These are phyloP conservation scores for Paramecium sexaurelia DNA, from an alignment of 73 alveolate species.

Conservation along the genomic window DNA sequence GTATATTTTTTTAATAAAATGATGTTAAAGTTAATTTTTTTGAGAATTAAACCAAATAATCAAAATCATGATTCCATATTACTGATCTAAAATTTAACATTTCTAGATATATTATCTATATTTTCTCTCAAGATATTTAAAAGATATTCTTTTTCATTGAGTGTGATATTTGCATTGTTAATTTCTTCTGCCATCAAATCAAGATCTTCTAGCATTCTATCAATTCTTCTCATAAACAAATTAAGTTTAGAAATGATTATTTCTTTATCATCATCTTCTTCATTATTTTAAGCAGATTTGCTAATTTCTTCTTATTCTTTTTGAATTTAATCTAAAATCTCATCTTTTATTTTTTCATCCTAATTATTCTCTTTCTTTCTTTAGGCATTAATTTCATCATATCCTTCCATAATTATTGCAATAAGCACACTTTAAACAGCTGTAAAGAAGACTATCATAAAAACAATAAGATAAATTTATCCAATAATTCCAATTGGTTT, in stretches of 20 bases:
- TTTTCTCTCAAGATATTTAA: slow-evolving; percentile 51
- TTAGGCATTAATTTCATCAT: slow-evolving; percentile 48
- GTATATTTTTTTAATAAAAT: too few species aligned
- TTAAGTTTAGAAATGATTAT: slow-evolving; percentile 27
- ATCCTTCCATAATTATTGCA: slow-evolving; percentile 68
- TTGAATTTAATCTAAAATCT: background rate
- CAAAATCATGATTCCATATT: slow-evolving; percentile 63
- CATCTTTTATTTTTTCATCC: background rate
- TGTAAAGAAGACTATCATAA: slow-evolving; percentile 65
- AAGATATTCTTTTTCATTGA: slow-evolving; percentile 49
- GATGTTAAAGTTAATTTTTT: too few species aligned
- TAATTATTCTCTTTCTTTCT: slow-evolving; percentile 1
- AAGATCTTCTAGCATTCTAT: slow-evolving; percentile 34
- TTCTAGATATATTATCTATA: slow-evolving; percentile 61
- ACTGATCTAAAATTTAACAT: slow-evolving; percentile 63
- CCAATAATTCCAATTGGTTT: slow-evolving; percentile 62
- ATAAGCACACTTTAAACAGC: slow-evolving; percentile 64
- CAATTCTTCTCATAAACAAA: slow-evolving; percentile 47
- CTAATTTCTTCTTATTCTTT: slow-evolving; percentile 34
- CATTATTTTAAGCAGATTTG: background rate
- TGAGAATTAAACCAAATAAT: background rate
- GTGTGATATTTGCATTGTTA: slow-evolving; percentile 49
- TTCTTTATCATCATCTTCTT: slow-evolving; percentile 48
- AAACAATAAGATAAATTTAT: slow-evolving; percentile 39
- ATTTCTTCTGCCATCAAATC: slow-evolving; percentile 57